Base-by-base conservation (phyloP, 2,329 filamentous ascomycete species). In the Hypoxylon sp. region DNA sequence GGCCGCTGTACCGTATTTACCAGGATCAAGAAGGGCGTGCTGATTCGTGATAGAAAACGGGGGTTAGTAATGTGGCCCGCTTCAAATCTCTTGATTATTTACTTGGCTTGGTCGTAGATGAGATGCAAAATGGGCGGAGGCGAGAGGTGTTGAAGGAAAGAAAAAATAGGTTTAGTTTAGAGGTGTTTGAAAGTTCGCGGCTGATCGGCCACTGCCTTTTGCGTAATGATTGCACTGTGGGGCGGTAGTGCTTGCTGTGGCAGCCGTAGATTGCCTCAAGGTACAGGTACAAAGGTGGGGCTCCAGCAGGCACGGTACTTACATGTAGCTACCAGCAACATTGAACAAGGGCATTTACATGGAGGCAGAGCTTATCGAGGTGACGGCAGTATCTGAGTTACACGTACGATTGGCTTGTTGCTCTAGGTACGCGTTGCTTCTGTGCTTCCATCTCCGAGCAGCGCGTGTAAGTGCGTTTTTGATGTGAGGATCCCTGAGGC, bases 1-100 rank as follows among this genome's bases (percentile, higher is more conserved):
- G 74, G 73, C 74, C 73, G 71, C 73, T 69, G 71, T 74, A 68
- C 73, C 71, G 68, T 68, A 46, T 43, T 69, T 69, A 57, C 64
- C 64, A 70, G 55, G 41, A 46, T 63, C 55, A 63, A 51, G 37
- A 67, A 48, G 54, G 51, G 27, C 30, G 45, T 57, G 41, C 51
- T 47, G 48, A 32, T 37, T 48, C 11, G 52, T 27, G 19, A 50
- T 41, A 29, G 39, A 4, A 29, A 45, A 32, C 37, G 48, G 55
- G 29, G 45, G 56, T 51, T 48, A 34, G 23, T 61, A 23, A 30
- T 27, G 56, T 48, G 37, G 16, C 43, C 39, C 30, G 43, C 51
- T 52, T 54, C 39, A 41, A 60, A 51, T 45, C 16, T 30, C 30
- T 39, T n/a, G 46, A 23, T 37, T 52, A 56, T 19, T 54, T 50